Evolutionary conservation across 2,329 filamentous ascomycete genomes (phyloP), one percentile per base, ranked within the genome.

Genomic region (Fusarium liriodendri): DNA sequence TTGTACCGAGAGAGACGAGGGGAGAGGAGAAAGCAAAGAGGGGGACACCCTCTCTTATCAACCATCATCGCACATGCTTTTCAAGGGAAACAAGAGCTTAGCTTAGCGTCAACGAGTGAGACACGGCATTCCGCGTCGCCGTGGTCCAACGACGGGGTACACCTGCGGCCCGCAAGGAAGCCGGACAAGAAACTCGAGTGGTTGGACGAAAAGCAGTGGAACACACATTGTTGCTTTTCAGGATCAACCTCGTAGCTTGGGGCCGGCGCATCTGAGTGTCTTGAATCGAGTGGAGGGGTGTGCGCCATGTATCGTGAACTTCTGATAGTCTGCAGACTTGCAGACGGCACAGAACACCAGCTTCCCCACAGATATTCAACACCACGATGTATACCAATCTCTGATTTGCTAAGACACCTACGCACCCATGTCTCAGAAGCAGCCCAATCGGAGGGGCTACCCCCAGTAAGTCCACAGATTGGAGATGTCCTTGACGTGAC

Each of bases 71-170:
- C 61, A 55, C 58, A 50, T 62, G 45, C 47, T 50, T 32, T 6
- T 47, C 18, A 62, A 59, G 62, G 66, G 62, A 25, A 47, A 27
- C 3, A 47, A 52, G 37, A 52, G 35, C 40, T 38, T 66, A 52
- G 71, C 71, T 54, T 63, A 62, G 61, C 32, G 60, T 45, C 29
- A 5, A 35, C 9, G 14, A 27, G 72, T 73, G 70, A 76, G 72
- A 76, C 73, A 76, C 55, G 72, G 67, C 70, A 76, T 74, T 67
- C 67, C 71, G 52, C 70, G 60, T 64, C 52, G 32, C 37, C 52
- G 33, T 45, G 40, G 40, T 54, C 60, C 63, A 63, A 55, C 42
- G 54, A 57, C 35, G 57, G 64, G 63, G 35, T 42, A 32, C 47
- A 18, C 38, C 37, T 45, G 38, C 40, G 22, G 20, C 32, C 60